Evolutionary conservation across 2,329 filamentous ascomycete species (phyloP).

Genomic region (Boeremia lycopersici): DNA sequence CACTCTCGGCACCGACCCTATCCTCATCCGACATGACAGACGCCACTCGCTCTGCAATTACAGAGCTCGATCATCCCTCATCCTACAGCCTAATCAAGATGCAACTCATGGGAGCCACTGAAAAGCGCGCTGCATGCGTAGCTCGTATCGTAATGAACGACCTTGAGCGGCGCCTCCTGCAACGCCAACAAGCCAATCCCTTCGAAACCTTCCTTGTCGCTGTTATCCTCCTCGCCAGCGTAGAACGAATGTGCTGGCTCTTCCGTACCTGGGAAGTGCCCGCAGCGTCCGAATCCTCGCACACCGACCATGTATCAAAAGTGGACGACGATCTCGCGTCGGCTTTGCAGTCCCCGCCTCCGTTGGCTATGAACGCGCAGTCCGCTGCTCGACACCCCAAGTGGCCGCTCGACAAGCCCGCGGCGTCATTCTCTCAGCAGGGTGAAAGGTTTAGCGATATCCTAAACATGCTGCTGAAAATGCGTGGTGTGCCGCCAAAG

Average conservation of each 20-base stretch:
- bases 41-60: constrained; percentile 35
- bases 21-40: constrained; percentile 38
- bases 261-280: constrained; percentile 59
- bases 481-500: constrained; percentile 57
- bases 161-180: constrained; percentile 64
- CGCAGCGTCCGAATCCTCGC: not conserved
- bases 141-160: constrained; percentile 64
- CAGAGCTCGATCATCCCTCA: constrained; percentile 42
- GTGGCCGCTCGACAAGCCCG: constrained; percentile 62
- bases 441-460: constrained; percentile 64
- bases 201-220: constrained; percentile 66
- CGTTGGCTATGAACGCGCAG: constrained; percentile 11
- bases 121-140: constrained; percentile 60
- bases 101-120: constrained; percentile 61
- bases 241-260: constrained; percentile 65
- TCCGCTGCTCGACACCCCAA: constrained; percentile 29
- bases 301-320: not conserved
- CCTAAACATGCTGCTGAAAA: constrained; percentile 62
- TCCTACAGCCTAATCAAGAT: constrained; percentile 58
- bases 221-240: constrained; percentile 63
- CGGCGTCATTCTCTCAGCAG: constrained; percentile 59
- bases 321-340: constrained; percentile 27
- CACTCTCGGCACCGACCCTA: constrained; percentile 40
- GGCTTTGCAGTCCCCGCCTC: constrained; percentile 28
- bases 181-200: constrained; percentile 61